Percentiles rank a stretch among this genome's conserved stretches.
These are phyloP conservation scores for Exophiala dermatitidis DNA, from an alignment of 2,329 filamentous ascomycete genomes.

Conservation along the genomic window DNA sequence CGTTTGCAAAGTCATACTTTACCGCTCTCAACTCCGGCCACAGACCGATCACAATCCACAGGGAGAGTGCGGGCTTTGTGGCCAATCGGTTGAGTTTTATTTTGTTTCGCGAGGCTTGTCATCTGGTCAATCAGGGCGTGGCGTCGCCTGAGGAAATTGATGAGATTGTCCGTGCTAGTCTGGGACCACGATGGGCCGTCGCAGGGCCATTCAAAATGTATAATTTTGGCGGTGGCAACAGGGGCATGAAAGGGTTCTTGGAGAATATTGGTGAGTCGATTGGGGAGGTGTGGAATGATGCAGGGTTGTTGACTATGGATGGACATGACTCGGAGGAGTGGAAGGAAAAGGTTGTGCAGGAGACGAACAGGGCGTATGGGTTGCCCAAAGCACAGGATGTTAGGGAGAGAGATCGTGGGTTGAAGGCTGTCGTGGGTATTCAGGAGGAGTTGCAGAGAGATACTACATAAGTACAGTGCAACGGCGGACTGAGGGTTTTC, in stretches of 20 bases:
- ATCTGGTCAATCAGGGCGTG: constrained; percentile 49
- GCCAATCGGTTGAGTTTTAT: constrained; percentile 54
- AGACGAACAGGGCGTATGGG: constrained; percentile 19
- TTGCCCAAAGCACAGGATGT: constrained; percentile 14
- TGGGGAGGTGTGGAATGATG: constrained; percentile 48
- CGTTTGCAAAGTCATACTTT: constrained; percentile 56
- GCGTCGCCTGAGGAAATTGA: constrained; percentile 49
- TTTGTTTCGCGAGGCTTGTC: constrained; percentile 49
- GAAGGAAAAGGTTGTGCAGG: constrained; percentile 14
- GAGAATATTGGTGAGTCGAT: constrained; percentile 52
- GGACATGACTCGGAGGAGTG: not conserved
- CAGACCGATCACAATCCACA: constrained; percentile 91
- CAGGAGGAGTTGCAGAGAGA: constrained; percentile 5
- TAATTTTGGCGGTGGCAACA: constrained; percentile 51
- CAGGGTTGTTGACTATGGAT: constrained; percentile 30
- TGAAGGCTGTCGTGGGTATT: constrained; percentile 10
- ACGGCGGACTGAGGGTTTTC: not conserved
- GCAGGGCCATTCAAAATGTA: constrained; percentile 54
- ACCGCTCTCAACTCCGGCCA: constrained; percentile 95
- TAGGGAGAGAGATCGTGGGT: constrained; percentile 7
- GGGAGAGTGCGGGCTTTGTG: constrained; percentile 72
- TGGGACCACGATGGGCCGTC: constrained; percentile 51
- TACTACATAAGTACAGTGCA: not conserved
- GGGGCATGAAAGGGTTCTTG: constrained; percentile 48
- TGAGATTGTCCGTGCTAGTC: constrained; percentile 44